Evolutionary conservation across 495 filamentous ascomycete species (phyloP).

Genomic region (Penicillium parvum): DNA sequence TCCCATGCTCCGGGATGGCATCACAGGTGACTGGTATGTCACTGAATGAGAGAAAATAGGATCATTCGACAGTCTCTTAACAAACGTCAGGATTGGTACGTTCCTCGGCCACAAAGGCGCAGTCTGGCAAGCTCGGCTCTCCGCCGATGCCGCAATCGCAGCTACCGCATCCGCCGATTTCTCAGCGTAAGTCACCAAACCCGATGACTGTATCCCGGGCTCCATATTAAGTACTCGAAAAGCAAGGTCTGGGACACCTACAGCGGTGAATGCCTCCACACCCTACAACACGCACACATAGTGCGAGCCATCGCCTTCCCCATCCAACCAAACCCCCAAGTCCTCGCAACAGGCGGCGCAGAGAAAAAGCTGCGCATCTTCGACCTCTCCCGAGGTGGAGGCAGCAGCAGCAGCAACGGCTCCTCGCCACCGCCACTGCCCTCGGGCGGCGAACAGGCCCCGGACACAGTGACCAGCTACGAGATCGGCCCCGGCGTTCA

Average conservation of each 20-base stretch:
- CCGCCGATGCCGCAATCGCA: constrained; percentile 79
- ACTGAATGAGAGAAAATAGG: background rate
- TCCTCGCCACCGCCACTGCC: constrained; percentile 36
- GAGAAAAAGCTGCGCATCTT: constrained; percentile 97
- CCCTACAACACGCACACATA: constrained; percentile 88
- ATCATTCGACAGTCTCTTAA: constrained; percentile 3
- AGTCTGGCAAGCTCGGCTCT: constrained; percentile 90
- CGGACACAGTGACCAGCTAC: constrained; percentile 56
- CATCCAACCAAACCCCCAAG: constrained; percentile 62
- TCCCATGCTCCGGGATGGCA: constrained; percentile 95
- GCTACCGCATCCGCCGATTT: constrained; percentile 95
- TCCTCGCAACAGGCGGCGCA: constrained; percentile 86
- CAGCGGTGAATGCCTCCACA: constrained; percentile 83
- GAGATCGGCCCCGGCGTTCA: constrained; percentile 85
- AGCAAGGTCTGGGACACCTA: constrained; percentile 97
- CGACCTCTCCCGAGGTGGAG: constrained; percentile 57
- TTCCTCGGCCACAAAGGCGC: constrained; percentile 98
- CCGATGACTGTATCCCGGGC: no score
- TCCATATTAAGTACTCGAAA: constrained; percentile 6
- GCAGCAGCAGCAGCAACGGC: constrained; percentile 30
- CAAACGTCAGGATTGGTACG: constrained; percentile 74
- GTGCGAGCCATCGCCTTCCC: constrained; percentile 91
- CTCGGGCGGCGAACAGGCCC: constrained; percentile 25
- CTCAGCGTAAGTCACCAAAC: constrained; percentile 61
- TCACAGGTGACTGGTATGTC: constrained; percentile 88